Conservation (phyloP, 1,139 yeast species). For the Suhomyces bokatorum region DNA sequence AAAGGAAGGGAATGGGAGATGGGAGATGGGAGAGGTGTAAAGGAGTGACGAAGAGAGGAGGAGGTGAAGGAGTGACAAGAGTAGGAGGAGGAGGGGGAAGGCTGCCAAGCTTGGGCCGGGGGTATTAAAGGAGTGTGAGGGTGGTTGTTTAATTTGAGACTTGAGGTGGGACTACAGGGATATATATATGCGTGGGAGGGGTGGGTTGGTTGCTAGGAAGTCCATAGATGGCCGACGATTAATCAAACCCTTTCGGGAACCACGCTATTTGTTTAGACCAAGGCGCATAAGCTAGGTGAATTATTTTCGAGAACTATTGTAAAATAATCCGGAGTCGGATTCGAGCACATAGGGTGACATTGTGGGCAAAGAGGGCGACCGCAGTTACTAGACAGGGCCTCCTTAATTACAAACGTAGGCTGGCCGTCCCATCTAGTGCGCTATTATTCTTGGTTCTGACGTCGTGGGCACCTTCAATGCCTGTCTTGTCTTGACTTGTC, state of each 20-base stretch:
- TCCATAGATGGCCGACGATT: no score
- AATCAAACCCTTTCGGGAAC: constrained; percentile 4
- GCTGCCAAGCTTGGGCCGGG: neutral
- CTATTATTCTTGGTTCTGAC: no score
- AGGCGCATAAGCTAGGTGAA: constrained; percentile 4
- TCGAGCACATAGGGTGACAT: no score
- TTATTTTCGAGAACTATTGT: neutral
- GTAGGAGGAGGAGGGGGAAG: neutral
- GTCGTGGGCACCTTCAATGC: no score
- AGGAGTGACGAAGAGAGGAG: constrained; percentile 2
- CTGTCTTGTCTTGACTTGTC: no score
- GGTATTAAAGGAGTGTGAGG: neutral
- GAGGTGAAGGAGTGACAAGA: neutral
- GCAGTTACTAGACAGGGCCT: neutral
- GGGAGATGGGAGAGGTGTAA: constrained; percentile 2
- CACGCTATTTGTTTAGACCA: constrained; percentile 6
- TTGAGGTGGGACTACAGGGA: neutral
- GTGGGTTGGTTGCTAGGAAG: no score
- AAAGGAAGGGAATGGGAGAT: no score
- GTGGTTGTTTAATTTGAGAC: no score
- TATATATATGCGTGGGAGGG: neutral
- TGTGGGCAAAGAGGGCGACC: neutral
- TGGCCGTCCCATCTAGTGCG: no score
- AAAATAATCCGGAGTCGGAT: no score
- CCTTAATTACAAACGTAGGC: no score